A percentile compares a stretch with the other conserved stretches of the same genome.
These are phyloP conservation scores for Magnaporthiopsis poae DNA, from an alignment of 2,329 filamentous ascomycete genomes.

Conservation along the genomic window DNA sequence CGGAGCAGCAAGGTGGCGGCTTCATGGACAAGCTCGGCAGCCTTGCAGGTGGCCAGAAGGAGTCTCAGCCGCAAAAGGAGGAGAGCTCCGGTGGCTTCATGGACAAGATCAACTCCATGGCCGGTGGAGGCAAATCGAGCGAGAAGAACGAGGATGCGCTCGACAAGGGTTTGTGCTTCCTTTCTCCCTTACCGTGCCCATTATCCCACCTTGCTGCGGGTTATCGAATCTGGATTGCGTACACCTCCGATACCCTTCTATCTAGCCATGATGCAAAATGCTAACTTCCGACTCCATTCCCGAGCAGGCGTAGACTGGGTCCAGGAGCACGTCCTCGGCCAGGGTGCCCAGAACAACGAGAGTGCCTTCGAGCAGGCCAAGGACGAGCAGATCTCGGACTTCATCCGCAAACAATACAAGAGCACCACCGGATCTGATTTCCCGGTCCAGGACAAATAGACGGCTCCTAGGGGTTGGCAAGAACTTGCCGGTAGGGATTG, in stretches of 20 bases:
- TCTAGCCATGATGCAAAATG: background rate
- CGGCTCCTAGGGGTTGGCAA: background rate
- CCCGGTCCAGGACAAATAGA: constrained; percentile 59
- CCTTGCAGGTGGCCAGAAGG: constrained; percentile 11
- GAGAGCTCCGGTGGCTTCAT: constrained; percentile 46
- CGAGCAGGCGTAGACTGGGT: constrained; percentile 61
- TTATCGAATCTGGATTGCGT: no score
- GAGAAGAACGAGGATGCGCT: constrained; percentile 77
- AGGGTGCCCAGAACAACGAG: constrained; percentile 64
- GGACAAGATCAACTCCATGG: constrained; percentile 61
- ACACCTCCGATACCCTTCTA: background rate
- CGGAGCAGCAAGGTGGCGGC: background rate
- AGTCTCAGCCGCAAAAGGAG: constrained; percentile 19
- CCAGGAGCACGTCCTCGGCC: constrained; percentile 63
- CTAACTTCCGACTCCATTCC: background rate
- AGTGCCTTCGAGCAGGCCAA: constrained; percentile 70
- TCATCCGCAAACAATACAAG: constrained; percentile 64
- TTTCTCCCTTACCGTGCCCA: background rate
- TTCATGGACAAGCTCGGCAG: constrained; percentile 5
- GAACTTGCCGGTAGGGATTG: background rate
- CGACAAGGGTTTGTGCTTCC: constrained; percentile 56
- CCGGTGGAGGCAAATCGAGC: constrained; percentile 61
- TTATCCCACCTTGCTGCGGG: background rate
- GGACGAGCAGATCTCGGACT: constrained; percentile 68
- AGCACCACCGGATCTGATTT: constrained; percentile 56